Evolutionary conservation across 2,329 filamentous ascomycete genomes (phyloP).

Genomic region (Aspergillus uvarum): DNA sequence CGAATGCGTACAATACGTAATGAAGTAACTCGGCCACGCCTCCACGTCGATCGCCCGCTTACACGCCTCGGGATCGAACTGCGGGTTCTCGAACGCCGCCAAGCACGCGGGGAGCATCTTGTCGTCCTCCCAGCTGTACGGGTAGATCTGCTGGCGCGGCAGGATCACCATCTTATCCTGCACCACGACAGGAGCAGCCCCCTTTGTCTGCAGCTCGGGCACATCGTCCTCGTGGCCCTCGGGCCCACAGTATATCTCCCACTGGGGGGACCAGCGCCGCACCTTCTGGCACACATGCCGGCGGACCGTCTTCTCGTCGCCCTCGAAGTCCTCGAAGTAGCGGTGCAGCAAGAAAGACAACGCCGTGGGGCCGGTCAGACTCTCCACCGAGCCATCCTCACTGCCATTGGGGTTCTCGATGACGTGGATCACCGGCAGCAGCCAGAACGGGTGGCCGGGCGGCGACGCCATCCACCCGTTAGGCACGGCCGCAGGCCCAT

Average conservation of each 20-base stretch:
- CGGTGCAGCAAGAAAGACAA: constrained; percentile 15
- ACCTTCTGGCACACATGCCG: constrained; percentile 13
- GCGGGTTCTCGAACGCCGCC: constrained; percentile 15
- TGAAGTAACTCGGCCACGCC: constrained; percentile 26
- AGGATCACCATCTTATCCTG: constrained; percentile 15
- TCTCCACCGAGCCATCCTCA: constrained; percentile 22
- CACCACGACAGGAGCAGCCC: background rate
- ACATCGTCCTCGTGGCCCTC: background rate
- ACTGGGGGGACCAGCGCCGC: constrained; percentile 10
- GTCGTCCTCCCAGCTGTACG: constrained; percentile 23
- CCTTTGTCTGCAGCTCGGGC: background rate
- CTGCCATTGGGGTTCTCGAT: constrained; percentile 19
- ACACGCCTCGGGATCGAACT: constrained; percentile 21
- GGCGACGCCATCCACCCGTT: constrained; percentile 26
- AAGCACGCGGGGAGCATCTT: constrained; percentile 13
- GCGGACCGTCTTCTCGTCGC: constrained; percentile 6
- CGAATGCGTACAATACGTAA: constrained; percentile 25
- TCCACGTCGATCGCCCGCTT: constrained; percentile 21
- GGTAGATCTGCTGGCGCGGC: constrained; percentile 20
- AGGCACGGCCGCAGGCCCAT: constrained; percentile 18
- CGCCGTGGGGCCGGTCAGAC: constrained; percentile 18
- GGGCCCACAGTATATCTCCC: constrained; percentile 16
- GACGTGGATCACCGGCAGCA: constrained; percentile 18
- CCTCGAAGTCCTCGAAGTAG: constrained; percentile 11
- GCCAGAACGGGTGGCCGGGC: constrained; percentile 23